Conservation (phyloP, 352 stramenopile species). For the Globisporangium paddicum region DNA sequence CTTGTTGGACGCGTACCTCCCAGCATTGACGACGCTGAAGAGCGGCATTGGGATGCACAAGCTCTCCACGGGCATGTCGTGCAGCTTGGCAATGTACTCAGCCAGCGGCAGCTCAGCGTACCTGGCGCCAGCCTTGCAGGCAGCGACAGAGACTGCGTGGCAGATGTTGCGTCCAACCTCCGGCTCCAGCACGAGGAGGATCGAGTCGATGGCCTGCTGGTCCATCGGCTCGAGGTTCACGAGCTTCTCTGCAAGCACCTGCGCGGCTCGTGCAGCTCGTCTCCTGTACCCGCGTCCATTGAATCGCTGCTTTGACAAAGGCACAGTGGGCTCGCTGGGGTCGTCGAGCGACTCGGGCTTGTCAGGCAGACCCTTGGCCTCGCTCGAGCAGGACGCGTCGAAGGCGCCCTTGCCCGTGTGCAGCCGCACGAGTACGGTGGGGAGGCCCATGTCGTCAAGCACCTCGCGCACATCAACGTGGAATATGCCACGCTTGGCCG, state of each 20-base stretch:
- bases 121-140: constrained; percentile 59
- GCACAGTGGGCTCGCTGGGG: constrained; percentile 15
- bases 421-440: constrained; percentile 45
- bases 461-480: constrained; percentile 55
- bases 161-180: constrained; percentile 52
- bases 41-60: constrained; percentile 64
- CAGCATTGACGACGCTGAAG: constrained; percentile 71
- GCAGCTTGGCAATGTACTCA: constrained; percentile 50
- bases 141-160: constrained; percentile 53
- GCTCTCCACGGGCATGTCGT: constrained; percentile 36
- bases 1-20: constrained; percentile 57
- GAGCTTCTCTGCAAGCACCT: constrained; percentile 36
- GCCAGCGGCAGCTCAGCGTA: constrained; percentile 44
- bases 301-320: constrained; percentile 34
- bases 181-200: constrained; percentile 31
- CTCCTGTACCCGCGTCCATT: constrained; percentile 31
- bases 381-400: constrained; percentile 37
- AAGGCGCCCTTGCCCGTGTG: constrained; percentile 73
- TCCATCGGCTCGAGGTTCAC: constrained; percentile 39
- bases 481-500: constrained; percentile 60
- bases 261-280: constrained; percentile 28
- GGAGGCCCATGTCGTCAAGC: constrained; percentile 32
- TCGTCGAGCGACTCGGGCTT: constrained; percentile 21
- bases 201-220: constrained; percentile 35
- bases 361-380: constrained; percentile 32